Evolutionary conservation across 1,284 basidiomycete species (phyloP), one percentile per base, ranked within the genome.

Genomic region (Ceratobasidium sp.): DNA sequence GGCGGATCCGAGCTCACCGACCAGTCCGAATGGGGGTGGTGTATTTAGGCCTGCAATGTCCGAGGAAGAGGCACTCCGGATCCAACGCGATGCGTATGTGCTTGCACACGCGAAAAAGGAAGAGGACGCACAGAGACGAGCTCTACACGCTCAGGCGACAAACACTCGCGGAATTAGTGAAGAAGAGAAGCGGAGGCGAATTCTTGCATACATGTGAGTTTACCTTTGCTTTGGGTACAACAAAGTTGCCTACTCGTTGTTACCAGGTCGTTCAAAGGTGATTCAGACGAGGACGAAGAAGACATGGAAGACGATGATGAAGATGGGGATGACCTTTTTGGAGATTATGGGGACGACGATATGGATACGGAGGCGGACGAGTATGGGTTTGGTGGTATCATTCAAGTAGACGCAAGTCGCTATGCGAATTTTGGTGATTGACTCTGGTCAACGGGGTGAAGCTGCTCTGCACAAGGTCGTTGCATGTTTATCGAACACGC

Each of bases 141-240:
- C 51, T 18, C 42, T 54, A 21, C 49, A 67, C 23, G 40, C 62
- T 23, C 33, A 73, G 9, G 72, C 72, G 18, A 53, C 72, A 23
- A 59, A 73, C 48, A 63, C 62, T 9, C 61, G 53, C 36, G 72
- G 63, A n/a, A 56, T 73, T 23, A 73, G 49, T 33, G 63, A 67
- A 58, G 53, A 66, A 36, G 48, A 63, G 21, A 61, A 63, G 33
- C 59, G 44, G 25, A 42, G 25, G 36, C 38, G 58, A 25, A 63
- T 59, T 6, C 44, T 59, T 44, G 67, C 67, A 59, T 71, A 59
- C 28, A 71, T 59, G 54, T 61, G 23, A 1, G 54, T 58, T 53
- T 28, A 21, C 21, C 28, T 48, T 48, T 71, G n/a, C 28, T 14
- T 23, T 33, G 12, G 49, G 30, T 30, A 7, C 14, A n/a, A 11